Evolutionary conservation across 139 green algal genomes (phyloP).

Genomic region (Axilococcus clingmanii): DNA sequence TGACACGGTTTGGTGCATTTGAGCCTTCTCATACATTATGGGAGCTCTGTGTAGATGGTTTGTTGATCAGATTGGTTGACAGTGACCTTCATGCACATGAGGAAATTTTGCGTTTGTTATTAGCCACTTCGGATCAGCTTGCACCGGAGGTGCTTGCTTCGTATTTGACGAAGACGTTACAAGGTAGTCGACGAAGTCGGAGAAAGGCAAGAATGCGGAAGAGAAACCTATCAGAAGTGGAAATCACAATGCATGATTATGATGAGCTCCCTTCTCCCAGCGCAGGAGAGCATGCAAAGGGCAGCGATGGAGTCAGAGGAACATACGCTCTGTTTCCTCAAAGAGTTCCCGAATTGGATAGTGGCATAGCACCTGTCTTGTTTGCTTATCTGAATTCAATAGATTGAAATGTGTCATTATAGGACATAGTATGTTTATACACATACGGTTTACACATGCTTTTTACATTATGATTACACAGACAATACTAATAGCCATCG

Average conservation of each 20-base stretch:
- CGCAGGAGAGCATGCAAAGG: not conserved
- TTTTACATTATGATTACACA: too few relatives aligned
- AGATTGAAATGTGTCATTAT: too few relatives aligned
- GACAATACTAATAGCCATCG: too few relatives aligned
- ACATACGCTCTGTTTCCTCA: slow-evolving; percentile 26
- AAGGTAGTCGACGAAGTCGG: slow-evolving; percentile 11
- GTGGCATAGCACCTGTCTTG: slow-evolving; percentile 28
- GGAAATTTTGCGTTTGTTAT: slow-evolving; percentile 63
- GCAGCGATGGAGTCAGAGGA: slow-evolving; percentile 24
- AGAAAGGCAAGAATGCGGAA: not conserved
- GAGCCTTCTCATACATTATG: slow-evolving; percentile 26
- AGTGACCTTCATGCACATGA: slow-evolving; percentile 58
- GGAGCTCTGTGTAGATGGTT: slow-evolving; percentile 42
- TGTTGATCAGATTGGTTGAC: slow-evolving; percentile 48
- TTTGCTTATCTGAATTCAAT: slow-evolving; percentile 44
- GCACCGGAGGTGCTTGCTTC: slow-evolving; percentile 19
- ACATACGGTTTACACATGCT: too few relatives aligned
- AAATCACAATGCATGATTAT: not conserved
- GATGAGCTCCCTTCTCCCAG: not conserved
- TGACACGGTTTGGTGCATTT: slow-evolving; percentile 3
- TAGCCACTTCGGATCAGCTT: slow-evolving; percentile 36
- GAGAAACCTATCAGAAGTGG: not conserved
- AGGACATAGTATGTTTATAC: too few relatives aligned
- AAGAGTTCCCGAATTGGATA: slow-evolving; percentile 24
- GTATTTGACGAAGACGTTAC: slow-evolving; percentile 39